A percentile compares a stretch with the other conserved stretches of the same genome.
Evolutionary conservation across 75 land plant genomes (phyloP).

Genomic region (Larix kaempferi): DNA sequence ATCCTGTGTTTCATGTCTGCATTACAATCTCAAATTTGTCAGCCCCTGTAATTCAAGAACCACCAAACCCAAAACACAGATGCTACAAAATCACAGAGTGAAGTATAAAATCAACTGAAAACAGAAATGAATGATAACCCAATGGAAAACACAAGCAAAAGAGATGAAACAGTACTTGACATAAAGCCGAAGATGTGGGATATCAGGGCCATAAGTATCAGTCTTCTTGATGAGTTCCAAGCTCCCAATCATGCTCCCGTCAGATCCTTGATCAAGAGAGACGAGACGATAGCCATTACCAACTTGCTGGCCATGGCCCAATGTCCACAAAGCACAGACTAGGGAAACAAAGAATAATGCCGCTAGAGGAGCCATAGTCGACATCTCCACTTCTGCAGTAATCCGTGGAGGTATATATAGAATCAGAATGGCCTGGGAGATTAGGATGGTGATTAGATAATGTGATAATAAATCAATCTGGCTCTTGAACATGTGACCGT

Average conservation of each 20-base stretch:
- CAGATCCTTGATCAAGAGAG: neutral
- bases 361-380: neutral
- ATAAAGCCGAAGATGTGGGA: constrained; percentile 40
- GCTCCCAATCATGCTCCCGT: constrained; percentile 18
- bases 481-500: too few relatives aligned
- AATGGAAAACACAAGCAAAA: neutral
- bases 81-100: neutral
- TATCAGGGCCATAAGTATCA: constrained; percentile 31
- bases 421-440: too few relatives aligned
- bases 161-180: constrained; percentile 38
- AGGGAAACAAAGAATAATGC: neutral
- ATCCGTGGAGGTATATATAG: too few relatives aligned
- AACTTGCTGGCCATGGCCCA: neutral
- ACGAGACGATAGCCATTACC: constrained; percentile 21
- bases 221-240: constrained; percentile 18
- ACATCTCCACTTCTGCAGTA: too few relatives aligned
- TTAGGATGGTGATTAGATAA: too few relatives aligned
- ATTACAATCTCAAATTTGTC: neutral
- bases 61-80: neutral
- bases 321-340: neutral
- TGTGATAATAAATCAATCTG: too few relatives aligned
- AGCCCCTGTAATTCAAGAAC: neutral
- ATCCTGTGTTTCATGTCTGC: too few relatives aligned
- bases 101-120: neutral
- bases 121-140: too few relatives aligned